phyloP scores from a whole-genome alignment of 78 protist genomes.

The Dictyostelium brefeldianum region DNA sequence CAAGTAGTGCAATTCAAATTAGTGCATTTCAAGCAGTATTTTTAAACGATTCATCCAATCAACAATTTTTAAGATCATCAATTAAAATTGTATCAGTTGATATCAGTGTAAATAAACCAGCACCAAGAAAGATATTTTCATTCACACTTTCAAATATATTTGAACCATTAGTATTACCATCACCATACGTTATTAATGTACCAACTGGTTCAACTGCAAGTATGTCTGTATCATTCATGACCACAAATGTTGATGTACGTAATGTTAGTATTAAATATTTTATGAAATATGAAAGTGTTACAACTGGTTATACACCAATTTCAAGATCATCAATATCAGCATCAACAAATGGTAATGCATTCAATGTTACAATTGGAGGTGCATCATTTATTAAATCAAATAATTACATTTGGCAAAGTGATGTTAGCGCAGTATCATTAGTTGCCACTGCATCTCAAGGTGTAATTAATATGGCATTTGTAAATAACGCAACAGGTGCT shows the following conservation, averaged over 20 bases:
- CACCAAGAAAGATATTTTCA: conserved; percentile 15
- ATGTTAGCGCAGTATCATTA: conserved; percentile 31
- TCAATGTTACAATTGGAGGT: conserved; percentile 28
- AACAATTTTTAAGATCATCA: neutral
- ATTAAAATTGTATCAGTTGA: conserved; percentile 41
- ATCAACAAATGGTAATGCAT: conserved; percentile 9
- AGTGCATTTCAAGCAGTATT: conserved; percentile 42
- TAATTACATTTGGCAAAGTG: conserved; percentile 41
- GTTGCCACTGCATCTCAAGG: conserved; percentile 48
- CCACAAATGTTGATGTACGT: neutral
- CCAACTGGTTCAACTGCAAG: neutral
- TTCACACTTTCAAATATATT: conserved; percentile 60
- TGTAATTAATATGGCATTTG: conserved; percentile 23
- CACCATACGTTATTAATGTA: conserved; percentile 39
- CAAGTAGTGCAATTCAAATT: conserved; percentile 38
- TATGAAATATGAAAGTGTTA: conserved; percentile 16
- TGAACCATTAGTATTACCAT: conserved; percentile 54
- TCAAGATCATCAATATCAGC: conserved; percentile 41
- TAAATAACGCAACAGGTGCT: conserved; percentile 54
- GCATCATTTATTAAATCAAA: neutral
- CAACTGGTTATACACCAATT: conserved; percentile 36
- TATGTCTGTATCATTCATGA: neutral
- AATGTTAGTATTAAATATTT: conserved; percentile 17
- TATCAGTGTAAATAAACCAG: conserved; percentile 22
- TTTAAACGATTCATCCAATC: conserved; percentile 35